Evolutionary conservation across 306 rosid species (phyloP), one percentile per base, ranked within the genome.

Genomic region (Pyrus communis): DNA sequence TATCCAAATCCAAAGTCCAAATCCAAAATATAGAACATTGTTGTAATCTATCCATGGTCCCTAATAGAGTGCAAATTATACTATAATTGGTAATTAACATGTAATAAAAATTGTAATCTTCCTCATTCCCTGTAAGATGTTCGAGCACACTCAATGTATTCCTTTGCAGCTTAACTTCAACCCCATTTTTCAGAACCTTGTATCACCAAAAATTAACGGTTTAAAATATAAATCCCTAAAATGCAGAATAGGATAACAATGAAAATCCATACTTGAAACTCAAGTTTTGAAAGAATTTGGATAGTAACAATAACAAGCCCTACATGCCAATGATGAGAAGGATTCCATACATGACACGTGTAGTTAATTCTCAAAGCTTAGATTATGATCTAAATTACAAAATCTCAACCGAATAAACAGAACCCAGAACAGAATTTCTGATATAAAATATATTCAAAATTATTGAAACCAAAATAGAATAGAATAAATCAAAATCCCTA

Each of bases 121-220:
- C 83, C 55, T 84, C 89, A 63, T 89, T 77, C 71, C 90, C 87
- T 3, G 90, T 87, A 18, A 91, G 93, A 79, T 87, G 91, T 80
- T 89, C 93, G 74, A 87, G 86, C 84, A 89, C 93, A 74, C 93
- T 89, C 83, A 87, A 73, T 4, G 93, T 91, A 67, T 89, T 89
- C 82, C 90, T 84, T 79, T 89, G 93, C 61, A 89, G 88, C 83
- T 89, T 89, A 42, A 89, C 93, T 85, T 89, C 93, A 51, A 82
- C 88, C 71, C 93, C 90, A 73, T 89, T 89, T 85, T 89, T 89
- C 79, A 89, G 82, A 63, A 89, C 91, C 93, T 89, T 63, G 61
- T 42, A 75, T 38, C 67, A 11, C 21, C 17, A 77, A 77, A 76
- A 62, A 12, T 61, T 3, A 27, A 46, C 14, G 46, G 70, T 12